Evolutionary conservation across 257 asterid genomes (phyloP).

Genomic region (Nicotiana undulata): DNA sequence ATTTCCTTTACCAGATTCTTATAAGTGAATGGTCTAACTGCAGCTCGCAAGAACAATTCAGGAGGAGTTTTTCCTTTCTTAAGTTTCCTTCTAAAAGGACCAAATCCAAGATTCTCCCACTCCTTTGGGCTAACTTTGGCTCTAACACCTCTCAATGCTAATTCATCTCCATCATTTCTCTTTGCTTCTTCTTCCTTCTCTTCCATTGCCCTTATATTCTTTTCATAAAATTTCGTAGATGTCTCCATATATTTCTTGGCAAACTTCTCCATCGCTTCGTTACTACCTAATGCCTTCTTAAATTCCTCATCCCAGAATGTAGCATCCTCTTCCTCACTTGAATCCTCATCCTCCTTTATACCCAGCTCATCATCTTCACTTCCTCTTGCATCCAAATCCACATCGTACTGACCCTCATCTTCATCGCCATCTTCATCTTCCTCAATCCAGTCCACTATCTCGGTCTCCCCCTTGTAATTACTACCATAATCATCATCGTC

Average conservation of each 20-base stretch:
- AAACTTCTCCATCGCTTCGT: slow-evolving; percentile 77
- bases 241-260: slow-evolving; percentile 44
- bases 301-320: slow-evolving; percentile 81
- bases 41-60: slow-evolving; percentile 63
- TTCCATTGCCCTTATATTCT: slow-evolving; percentile 26
- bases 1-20: slow-evolving; percentile 88
- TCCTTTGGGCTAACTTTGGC: slow-evolving; percentile 61
- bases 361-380: slow-evolving; percentile 54
- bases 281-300: slow-evolving; percentile 66
- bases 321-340: slow-evolving; percentile 46
- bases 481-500: slow-evolving; percentile 33
- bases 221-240: slow-evolving; percentile 33
- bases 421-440: slow-evolving; percentile 31
- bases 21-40: slow-evolving; percentile 84
- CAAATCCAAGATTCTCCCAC: slow-evolving; percentile 65
- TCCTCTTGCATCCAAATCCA: slow-evolving; percentile 31
- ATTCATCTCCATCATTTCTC: slow-evolving; percentile 48
- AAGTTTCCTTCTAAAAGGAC: slow-evolving; percentile 61
- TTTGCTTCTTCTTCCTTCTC: slow-evolving; percentile 6
- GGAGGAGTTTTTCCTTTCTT: slow-evolving; percentile 73
- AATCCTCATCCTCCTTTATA: slow-evolving; percentile 40
- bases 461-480: slow-evolving; percentile 26
- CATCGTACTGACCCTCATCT: slow-evolving; percentile 25
- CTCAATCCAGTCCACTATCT: slow-evolving; percentile 81
- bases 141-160: slow-evolving; percentile 56